Conservation (phyloP, 2,329 filamentous ascomycete genomes). For the Fusarium napiforme region DNA sequence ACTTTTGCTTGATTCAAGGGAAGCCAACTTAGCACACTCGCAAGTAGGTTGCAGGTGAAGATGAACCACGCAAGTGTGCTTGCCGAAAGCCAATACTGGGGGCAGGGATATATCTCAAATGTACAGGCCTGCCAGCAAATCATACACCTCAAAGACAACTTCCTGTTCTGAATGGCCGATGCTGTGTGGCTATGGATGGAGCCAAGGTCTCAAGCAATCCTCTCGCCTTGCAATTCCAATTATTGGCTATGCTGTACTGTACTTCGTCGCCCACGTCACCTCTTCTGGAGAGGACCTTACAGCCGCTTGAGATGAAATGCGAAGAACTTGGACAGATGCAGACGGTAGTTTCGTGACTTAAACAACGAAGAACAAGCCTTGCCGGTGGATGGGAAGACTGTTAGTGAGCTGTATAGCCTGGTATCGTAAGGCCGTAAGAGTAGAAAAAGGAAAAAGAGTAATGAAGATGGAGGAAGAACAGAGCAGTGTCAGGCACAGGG, state of each 20-base stretch:
- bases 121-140: conserved; percentile 42
- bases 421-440: conserved; percentile 26
- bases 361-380: conserved; percentile 19
- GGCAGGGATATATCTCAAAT: conserved; percentile 37
- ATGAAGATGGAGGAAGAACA: conserved; percentile 33
- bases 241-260: conserved; percentile 38
- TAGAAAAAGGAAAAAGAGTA: conserved; percentile 30
- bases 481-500: conserved; percentile 23
- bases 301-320: conserved; percentile 23
- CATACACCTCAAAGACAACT: conserved; percentile 33
- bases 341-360: conserved; percentile 18
- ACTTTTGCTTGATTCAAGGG: conserved; percentile 6
- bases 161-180: conserved; percentile 42
- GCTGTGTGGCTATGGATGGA: conserved; percentile 35
- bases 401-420: conserved; percentile 27
- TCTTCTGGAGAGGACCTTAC: conserved; percentile 15
- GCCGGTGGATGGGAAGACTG: conserved; percentile 18
- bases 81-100: conserved; percentile 25
- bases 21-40: conserved; percentile 29
- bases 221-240: conserved; percentile 37
- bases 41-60: conserved; percentile 32
- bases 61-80: conserved; percentile 33
- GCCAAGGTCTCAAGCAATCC: conserved; percentile 36
- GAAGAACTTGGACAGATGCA: conserved; percentile 14
- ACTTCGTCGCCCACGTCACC: conserved; percentile 27